phyloP scores from a whole-genome alignment of 2,329 filamentous ascomycete genomes.

The Aspergillus versicolor region DNA sequence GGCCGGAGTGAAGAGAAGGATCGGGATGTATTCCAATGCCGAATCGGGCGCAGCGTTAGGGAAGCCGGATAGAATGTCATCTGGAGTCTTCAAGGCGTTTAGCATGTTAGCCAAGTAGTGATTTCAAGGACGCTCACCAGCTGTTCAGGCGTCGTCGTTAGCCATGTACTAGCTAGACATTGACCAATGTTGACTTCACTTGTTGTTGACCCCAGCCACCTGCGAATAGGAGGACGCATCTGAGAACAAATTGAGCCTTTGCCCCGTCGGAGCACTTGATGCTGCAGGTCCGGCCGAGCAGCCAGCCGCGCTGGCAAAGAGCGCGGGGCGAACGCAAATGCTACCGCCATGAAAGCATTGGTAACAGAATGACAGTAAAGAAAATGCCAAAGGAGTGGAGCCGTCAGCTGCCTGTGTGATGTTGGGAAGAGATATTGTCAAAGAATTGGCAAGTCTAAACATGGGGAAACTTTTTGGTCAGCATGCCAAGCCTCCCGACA shows the following conservation, averaged over 20 bases:
- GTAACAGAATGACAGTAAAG: background rate
- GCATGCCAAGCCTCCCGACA: background rate
- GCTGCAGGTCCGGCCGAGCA: slow-evolving; percentile 7
- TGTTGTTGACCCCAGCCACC: slow-evolving; percentile 20
- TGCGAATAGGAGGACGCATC: slow-evolving; percentile 5
- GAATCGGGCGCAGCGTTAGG: slow-evolving; percentile 15
- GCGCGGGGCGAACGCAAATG: slow-evolving; percentile 17
- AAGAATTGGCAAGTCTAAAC: background rate
- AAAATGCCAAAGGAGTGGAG: background rate
- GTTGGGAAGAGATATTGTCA: background rate
- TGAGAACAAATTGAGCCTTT: background rate
- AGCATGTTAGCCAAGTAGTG: background rate
- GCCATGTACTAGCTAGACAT: slow-evolving; percentile 33
- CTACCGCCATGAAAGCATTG: slow-evolving; percentile 23
- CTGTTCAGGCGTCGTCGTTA: slow-evolving; percentile 29
- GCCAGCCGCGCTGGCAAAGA: slow-evolving; percentile 20
- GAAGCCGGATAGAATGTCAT: slow-evolving; percentile 30
- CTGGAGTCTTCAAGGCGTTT: slow-evolving; percentile 24
- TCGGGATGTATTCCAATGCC: slow-evolving; percentile 23
- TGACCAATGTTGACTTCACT: slow-evolving; percentile 1
- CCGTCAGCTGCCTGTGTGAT: background rate
- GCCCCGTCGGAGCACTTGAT: slow-evolving; percentile 7
- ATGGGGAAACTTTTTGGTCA: background rate
- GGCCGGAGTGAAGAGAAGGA: slow-evolving; percentile 38
- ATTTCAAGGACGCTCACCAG: slow-evolving; percentile 24